Evolutionary conservation across 2,329 filamentous ascomycete genomes (phyloP).

Genomic region (Ophiocordyceps unilateralis): DNA sequence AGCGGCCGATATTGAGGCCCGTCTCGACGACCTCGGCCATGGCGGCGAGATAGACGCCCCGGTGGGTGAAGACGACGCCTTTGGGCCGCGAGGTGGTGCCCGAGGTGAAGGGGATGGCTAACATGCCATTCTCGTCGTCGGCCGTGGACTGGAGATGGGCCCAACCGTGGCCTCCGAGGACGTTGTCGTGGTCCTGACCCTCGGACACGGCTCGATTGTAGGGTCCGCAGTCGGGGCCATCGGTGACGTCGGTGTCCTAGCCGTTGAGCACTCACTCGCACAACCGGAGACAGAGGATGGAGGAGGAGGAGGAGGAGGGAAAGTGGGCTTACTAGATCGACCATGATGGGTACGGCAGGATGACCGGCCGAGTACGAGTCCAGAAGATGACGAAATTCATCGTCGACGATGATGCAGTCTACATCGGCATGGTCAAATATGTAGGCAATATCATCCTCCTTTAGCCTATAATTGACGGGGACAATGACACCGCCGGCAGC

Average conservation of each 20-base stretch:
- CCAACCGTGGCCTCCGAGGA: conserved; percentile 58
- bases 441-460: conserved; percentile 73
- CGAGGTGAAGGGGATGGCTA: conserved; percentile 85
- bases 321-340: conserved; percentile 40
- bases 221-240: conserved; percentile 57
- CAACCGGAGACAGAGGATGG: neutral
- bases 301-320: neutral
- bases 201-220: conserved; percentile 75
- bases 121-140: conserved; percentile 58
- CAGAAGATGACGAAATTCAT: conserved; percentile 59
- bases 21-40: conserved; percentile 80
- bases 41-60: conserved; percentile 71
- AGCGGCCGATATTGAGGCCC: conserved; percentile 58
- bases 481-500: conserved; percentile 69
- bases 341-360: conserved; percentile 49
- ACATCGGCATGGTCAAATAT: conserved; percentile 80
- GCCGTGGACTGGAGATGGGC: conserved; percentile 52
- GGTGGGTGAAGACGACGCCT: conserved; percentile 81
- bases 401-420: conserved; percentile 73
- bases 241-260: conserved; percentile 59
- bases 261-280: neutral
- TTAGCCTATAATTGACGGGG: conserved; percentile 45
- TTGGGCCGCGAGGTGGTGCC: conserved; percentile 87
- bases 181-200: conserved; percentile 54
- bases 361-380: conserved; percentile 44